Conservation (phyloP, 805 yeast genomes). For the Saccharomyces jurei region DNA sequence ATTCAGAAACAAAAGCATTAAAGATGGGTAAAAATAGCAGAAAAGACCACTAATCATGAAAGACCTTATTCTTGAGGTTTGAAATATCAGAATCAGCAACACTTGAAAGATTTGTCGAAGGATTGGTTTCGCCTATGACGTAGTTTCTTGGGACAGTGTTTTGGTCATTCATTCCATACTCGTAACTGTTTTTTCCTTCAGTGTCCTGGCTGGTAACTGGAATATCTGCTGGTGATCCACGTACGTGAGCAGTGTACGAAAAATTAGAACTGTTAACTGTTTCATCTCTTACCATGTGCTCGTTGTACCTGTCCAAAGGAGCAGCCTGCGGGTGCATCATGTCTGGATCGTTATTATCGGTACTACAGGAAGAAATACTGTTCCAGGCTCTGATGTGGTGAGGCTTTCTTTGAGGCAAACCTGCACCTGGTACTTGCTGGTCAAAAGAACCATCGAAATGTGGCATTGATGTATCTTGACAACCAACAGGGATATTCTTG, state of each 20-base stretch:
- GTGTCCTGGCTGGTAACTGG: background rate
- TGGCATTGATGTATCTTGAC: conserved; percentile 6
- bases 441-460: conserved; percentile 5
- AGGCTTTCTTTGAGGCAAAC: conserved; percentile 2
- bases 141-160: background rate
- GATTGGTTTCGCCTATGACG: background rate
- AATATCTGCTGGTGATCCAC: background rate
- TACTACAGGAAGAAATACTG: background rate
- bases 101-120: background rate
- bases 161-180: background rate
- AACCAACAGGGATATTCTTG: conserved; percentile 3
- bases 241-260: background rate
- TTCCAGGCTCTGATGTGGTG: conserved; percentile 5
- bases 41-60: background rate
- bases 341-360: background rate
- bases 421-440: conserved; percentile 12
- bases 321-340: background rate
- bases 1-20: background rate
- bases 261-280: background rate
- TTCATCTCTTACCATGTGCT: background rate
- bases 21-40: background rate
- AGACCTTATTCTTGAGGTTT: background rate
- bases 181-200: background rate
- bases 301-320: background rate
- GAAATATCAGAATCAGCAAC: background rate